Evolutionary conservation across 208 protist species (phyloP).

Genomic region (Angomonas deanei): DNA sequence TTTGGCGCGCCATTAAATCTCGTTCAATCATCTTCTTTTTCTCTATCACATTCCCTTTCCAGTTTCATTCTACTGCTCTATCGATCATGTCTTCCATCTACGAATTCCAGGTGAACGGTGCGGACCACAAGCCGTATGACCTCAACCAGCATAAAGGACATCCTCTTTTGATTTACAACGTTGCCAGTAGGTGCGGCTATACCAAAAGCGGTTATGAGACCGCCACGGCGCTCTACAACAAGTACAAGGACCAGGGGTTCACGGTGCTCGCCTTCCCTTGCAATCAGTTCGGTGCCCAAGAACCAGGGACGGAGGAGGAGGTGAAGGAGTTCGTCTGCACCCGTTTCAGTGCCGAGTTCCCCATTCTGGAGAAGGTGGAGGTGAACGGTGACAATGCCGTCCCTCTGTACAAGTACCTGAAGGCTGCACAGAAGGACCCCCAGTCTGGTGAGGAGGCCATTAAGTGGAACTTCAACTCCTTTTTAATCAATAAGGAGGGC

Average conservation of each 20-base stretch:
- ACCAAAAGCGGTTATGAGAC: slow-evolving; percentile 80
- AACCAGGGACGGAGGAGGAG: slow-evolving; percentile 79
- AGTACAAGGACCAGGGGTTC: slow-evolving; percentile 84
- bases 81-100: slow-evolving; percentile 59
- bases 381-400: slow-evolving; percentile 83
- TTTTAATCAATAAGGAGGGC: slow-evolving; percentile 78
- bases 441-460: slow-evolving; percentile 60
- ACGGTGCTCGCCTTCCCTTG: slow-evolving; percentile 91
- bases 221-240: slow-evolving; percentile 75
- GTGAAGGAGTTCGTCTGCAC: slow-evolving; percentile 71
- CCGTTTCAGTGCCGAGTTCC: slow-evolving; percentile 60
- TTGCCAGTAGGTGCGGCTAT: slow-evolving; percentile 91
- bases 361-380: slow-evolving; percentile 88
- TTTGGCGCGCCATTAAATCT: too few relatives aligned
- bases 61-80: background rate
- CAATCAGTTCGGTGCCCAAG: slow-evolving; percentile 84
- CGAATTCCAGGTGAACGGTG: slow-evolving; percentile 66
- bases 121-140: slow-evolving; percentile 75
- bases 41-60: background rate
- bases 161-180: slow-evolving; percentile 91
- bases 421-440: slow-evolving; percentile 24
- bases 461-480: slow-evolving; percentile 96
- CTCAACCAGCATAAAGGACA: slow-evolving; percentile 82
- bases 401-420: slow-evolving; percentile 84
- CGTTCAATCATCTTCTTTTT: too few relatives aligned